phyloP scores from a whole-genome alignment of 257 asterid genomes.

The Rehmannia glutinosa region DNA sequence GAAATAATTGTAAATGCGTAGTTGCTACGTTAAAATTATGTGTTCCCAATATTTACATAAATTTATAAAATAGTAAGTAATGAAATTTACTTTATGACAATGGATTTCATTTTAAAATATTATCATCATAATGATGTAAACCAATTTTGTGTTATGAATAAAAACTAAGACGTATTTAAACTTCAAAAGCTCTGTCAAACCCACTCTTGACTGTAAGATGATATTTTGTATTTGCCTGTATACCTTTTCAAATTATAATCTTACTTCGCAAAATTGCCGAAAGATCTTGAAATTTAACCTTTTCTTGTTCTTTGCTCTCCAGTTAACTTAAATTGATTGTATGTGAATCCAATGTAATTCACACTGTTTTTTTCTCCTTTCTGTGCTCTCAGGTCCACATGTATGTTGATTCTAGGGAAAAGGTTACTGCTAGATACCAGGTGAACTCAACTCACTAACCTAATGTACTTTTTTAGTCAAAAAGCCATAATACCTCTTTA shows the following conservation, averaged over 20 bases:
- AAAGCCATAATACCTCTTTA: not conserved
- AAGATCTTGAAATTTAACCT: not conserved
- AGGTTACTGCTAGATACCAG: slow-evolving; percentile 97
- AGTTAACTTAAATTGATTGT: not conserved
- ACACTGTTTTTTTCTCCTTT: slow-evolving; percentile 9
- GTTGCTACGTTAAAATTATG: not conserved
- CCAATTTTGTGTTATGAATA: not conserved
- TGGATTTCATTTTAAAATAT: too few species aligned
- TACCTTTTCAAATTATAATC: not conserved
- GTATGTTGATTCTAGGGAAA: slow-evolving; percentile 83
- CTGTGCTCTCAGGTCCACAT: slow-evolving; percentile 63
- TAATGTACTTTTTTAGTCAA: not conserved
- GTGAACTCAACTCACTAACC: slow-evolving; percentile 28
- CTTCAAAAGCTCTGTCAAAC: not conserved
- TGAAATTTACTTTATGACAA: not conserved
- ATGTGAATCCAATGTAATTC: not conserved
- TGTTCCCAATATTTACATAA: not conserved
- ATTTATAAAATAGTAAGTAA: not conserved
- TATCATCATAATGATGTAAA: too few species aligned
- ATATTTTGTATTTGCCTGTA: not conserved
- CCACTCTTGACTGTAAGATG: not conserved
- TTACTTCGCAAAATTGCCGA: not conserved
- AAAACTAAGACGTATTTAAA: not conserved
- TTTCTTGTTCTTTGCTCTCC: not conserved
- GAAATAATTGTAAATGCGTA: not conserved